These are phyloP conservation scores for Salix purpurea DNA, from an alignment of 345 rosid species.

Conservation along the genomic window DNA sequence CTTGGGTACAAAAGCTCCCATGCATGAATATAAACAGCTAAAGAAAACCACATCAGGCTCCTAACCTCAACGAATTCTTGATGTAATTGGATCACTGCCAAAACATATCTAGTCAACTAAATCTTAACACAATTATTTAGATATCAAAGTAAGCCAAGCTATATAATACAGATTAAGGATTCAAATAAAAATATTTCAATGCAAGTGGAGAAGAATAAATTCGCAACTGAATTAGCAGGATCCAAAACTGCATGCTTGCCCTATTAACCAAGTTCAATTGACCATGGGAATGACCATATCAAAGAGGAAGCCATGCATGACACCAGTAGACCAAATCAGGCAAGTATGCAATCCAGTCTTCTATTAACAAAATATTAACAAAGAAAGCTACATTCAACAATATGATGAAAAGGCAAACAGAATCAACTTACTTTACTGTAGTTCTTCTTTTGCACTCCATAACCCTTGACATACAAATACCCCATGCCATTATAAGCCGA, in stretches of 20 bases:
- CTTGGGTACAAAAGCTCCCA: not conserved
- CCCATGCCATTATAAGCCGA: slow-evolving; percentile 97
- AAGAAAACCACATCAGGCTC: not conserved
- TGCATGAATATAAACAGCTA: not conserved
- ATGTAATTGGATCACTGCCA: not conserved
- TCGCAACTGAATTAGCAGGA: not conserved
- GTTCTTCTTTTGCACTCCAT: slow-evolving; percentile 94
- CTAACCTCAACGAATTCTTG: not conserved
- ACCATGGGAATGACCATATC: not conserved
- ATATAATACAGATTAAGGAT: not conserved
- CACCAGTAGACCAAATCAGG: not conserved
- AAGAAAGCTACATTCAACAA: not conserved
- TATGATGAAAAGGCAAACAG: not conserved
- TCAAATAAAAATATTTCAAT: not conserved
- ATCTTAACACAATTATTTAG: not conserved
- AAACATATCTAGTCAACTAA: not conserved
- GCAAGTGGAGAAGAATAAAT: not conserved
- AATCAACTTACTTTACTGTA: slow-evolving; percentile 63
- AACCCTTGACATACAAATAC: slow-evolving; percentile 90
- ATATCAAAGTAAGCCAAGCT: not conserved
- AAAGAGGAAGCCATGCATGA: not conserved
- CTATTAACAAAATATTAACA: not conserved
- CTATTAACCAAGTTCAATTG: not conserved
- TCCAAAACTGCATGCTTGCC: not conserved
- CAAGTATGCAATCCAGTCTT: not conserved